Conservation (phyloP, 179 eudicot genomes). For the Gypsophila paniculata region DNA sequence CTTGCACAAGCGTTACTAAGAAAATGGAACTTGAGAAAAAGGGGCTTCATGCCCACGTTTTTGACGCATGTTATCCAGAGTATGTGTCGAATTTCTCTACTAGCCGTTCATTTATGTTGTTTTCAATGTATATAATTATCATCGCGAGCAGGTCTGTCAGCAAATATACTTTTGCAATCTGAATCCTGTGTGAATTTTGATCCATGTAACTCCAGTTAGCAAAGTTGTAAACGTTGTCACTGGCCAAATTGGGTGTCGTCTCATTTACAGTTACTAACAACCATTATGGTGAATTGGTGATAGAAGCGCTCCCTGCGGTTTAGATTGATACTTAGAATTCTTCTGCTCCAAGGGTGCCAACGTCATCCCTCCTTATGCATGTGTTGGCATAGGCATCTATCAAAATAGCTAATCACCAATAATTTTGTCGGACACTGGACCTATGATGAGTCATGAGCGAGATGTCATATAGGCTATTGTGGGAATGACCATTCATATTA, state of each 20-base stretch:
- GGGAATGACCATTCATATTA: neutral
- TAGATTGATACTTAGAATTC: neutral
- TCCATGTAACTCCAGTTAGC: neutral
- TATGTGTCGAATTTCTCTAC: constrained; percentile 30
- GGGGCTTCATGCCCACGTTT: constrained; percentile 59
- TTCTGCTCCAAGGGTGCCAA: neutral
- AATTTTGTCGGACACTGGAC: neutral
- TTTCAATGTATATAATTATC: neutral
- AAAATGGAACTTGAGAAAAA: constrained; percentile 59
- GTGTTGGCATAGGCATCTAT: neutral
- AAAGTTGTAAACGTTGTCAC: constrained; percentile 6
- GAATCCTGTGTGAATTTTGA: neutral
- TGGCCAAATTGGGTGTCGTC: neutral
- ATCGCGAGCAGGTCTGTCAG: neutral
- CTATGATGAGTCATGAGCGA: neutral
- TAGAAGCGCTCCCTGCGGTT: neutral
- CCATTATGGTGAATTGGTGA: neutral
- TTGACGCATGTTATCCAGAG: constrained; percentile 71
- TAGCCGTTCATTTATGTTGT: neutral
- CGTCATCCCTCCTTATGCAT: neutral
- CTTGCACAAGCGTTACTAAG: constrained; percentile 58
- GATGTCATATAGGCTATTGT: neutral
- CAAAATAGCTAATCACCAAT: neutral
- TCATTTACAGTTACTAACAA: neutral
- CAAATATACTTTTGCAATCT: neutral